Evolutionary conservation across 192 early-diverging fungal species (phyloP).

Genomic region (Fimicolochytrium jonesii): DNA sequence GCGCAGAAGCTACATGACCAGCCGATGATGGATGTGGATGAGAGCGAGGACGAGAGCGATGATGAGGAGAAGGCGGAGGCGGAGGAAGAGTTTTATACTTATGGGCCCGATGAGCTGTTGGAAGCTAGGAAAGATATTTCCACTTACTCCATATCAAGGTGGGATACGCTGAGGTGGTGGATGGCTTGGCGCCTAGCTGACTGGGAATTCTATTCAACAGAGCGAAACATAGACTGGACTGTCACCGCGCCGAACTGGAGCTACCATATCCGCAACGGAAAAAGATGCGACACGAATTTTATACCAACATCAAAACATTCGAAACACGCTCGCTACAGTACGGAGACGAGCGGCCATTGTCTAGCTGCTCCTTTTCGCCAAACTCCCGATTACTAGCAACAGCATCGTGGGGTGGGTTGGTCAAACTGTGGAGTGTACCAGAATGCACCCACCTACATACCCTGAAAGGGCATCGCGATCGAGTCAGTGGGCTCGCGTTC

Average conservation of each 20-base stretch:
- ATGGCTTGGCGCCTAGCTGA: not conserved
- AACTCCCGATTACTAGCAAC: conserved; percentile 74
- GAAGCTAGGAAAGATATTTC: conserved; percentile 69
- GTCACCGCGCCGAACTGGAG: conserved; percentile 63
- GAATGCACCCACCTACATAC: conserved; percentile 46
- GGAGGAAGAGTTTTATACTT: conserved; percentile 60
- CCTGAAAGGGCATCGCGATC: conserved; percentile 72
- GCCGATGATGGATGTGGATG: conserved; percentile 33
- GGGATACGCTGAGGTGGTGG: not conserved
- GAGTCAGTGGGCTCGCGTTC: conserved; percentile 83
- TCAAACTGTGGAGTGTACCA: conserved; percentile 87
- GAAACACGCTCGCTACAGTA: conserved; percentile 77
- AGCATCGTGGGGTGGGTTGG: conserved; percentile 77
- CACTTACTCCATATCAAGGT: conserved; percentile 66
- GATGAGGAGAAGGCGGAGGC: conserved; percentile 51
- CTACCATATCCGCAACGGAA: conserved; percentile 64
- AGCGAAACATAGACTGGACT: conserved; percentile 59
- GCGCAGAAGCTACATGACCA: conserved; percentile 46
- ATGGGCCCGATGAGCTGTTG: conserved; percentile 66
- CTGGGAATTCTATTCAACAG: conserved; percentile 25
- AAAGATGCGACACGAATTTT: conserved; percentile 68
- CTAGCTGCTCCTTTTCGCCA: conserved; percentile 73
- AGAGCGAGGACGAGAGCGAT: conserved; percentile 47
- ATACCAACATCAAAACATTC: conserved; percentile 63
- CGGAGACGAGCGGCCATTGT: conserved; percentile 82